Evolutionary conservation across 192 early-diverging fungal species (phyloP).

Genomic region (Podila verticillata): DNA sequence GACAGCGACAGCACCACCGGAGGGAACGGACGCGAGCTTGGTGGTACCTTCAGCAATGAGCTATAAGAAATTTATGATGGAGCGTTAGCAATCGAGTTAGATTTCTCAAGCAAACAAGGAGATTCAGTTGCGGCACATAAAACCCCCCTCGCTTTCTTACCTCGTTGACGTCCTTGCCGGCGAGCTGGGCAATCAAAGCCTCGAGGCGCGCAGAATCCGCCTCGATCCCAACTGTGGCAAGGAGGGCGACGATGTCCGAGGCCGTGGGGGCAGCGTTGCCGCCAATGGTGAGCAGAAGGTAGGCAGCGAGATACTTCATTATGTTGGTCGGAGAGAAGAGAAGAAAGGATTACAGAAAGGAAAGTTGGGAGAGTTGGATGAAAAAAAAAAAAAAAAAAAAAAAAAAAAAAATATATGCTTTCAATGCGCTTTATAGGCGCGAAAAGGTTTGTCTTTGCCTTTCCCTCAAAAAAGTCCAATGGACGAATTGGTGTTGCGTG

Average conservation of each 20-base stretch:
- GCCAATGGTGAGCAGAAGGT: slow-evolving; percentile 92
- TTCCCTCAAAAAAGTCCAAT: too few species aligned
- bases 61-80: not conserved
- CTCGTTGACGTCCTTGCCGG: slow-evolving; percentile 91
- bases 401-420: too few species aligned
- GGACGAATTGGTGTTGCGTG: too few species aligned
- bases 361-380: not conserved
- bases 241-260: slow-evolving; percentile 83
- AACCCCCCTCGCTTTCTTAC: slow-evolving; percentile 49
- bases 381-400: too few species aligned
- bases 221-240: slow-evolving; percentile 92
- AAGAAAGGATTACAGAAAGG: too few species aligned
- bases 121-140: too few species aligned
- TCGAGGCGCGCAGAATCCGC: slow-evolving; percentile 83
- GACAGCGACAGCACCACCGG: slow-evolving; percentile 82
- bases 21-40: slow-evolving; percentile 95
- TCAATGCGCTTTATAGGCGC: too few species aligned
- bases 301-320: slow-evolving; percentile 98
- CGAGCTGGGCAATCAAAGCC: slow-evolving; percentile 82
- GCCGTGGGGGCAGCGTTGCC: slow-evolving; percentile 83
- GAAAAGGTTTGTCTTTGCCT: too few species aligned
- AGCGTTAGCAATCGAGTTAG: not conserved
- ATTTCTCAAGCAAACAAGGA: too few species aligned
- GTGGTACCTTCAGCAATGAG: slow-evolving; percentile 90
- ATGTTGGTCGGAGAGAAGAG: too few species aligned